A percentile compares a stretch with the other conserved stretches of the same genome.
Conservation (phyloP, 805 yeast genomes). For the Kodamaea laetipori region DNA sequence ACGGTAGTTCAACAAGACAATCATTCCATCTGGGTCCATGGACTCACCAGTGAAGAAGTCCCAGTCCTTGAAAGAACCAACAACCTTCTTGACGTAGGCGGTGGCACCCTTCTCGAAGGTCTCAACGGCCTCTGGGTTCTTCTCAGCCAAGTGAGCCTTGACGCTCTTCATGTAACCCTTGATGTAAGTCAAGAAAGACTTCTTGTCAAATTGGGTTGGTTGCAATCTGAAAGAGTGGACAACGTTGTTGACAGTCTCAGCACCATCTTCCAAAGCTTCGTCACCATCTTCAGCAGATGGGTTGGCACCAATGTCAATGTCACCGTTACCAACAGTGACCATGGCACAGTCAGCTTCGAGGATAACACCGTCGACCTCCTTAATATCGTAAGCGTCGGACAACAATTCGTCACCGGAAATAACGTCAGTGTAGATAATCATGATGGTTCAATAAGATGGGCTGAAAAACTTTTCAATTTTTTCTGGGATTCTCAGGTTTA, state of each 20-base stretch:
- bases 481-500: conserved; percentile 6
- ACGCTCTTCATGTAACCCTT: conserved; percentile 98
- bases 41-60: conserved; percentile 99
- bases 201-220: conserved; percentile 95
- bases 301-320: conserved; percentile 98
- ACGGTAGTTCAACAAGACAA: conserved; percentile 98
- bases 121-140: conserved; percentile 83
- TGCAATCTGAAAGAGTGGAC: conserved; percentile 98
- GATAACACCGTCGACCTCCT: conserved; percentile 84
- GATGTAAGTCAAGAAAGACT: conserved; percentile 94
- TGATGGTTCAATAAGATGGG: conserved; percentile 20
- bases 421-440: conserved; percentile 63
- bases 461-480: conserved; percentile 9
- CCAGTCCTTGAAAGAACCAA: conserved; percentile 97
- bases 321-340: conserved; percentile 88
- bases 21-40: conserved; percentile 99
- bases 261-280: conserved; percentile 80
- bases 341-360: conserved; percentile 96
- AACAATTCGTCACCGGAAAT: conserved; percentile 93
- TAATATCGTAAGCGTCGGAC: conserved; percentile 95
- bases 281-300: conserved; percentile 97
- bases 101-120: conserved; percentile 97
- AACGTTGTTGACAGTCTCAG: conserved; percentile 94
- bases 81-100: conserved; percentile 92
- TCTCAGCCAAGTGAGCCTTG: conserved; percentile 88